A percentile compares a stretch with the other conserved stretches of the same genome.
Conservation (phyloP, 805 yeast genomes). For the Pichia californica region DNA sequence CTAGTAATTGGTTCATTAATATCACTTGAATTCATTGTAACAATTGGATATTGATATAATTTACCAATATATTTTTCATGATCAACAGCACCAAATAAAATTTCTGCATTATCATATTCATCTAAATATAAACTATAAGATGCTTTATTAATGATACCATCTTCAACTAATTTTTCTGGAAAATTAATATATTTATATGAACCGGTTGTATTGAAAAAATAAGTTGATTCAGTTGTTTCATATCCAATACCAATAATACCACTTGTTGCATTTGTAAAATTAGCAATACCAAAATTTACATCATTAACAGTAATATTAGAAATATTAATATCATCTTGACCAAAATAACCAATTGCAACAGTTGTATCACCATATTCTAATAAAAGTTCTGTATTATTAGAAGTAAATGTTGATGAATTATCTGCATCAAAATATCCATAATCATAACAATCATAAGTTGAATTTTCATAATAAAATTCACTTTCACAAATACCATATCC, state of each 20-base stretch:
- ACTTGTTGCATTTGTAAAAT: slow-evolving; percentile 48
- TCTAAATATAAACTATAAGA: slow-evolving; percentile 56
- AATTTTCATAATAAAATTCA: too few relatives aligned
- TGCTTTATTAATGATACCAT: slow-evolving; percentile 47
- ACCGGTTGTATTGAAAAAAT: slow-evolving; percentile 9
- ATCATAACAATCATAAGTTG: neutral
- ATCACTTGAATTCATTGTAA: neutral
- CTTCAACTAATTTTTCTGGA: slow-evolving; percentile 51
- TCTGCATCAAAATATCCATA: neutral
- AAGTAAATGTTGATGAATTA: slow-evolving; percentile 31
- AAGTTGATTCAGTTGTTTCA: slow-evolving; percentile 58
- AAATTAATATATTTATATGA: slow-evolving; percentile 53
- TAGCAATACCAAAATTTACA: slow-evolving; percentile 69
- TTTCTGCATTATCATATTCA: slow-evolving; percentile 37
- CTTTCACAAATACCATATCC: slow-evolving; percentile 78
- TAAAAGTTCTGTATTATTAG: slow-evolving; percentile 33
- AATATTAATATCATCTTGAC: slow-evolving; percentile 50
- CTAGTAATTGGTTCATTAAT: neutral
- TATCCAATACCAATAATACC: slow-evolving; percentile 75
- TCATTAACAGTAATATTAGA: slow-evolving; percentile 41
- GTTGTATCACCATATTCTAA: slow-evolving; percentile 42
- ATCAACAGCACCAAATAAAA: slow-evolving; percentile 68
- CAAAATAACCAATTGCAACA: slow-evolving; percentile 46
- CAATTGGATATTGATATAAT: slow-evolving; percentile 26
- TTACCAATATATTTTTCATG: slow-evolving; percentile 50